Conservation (phyloP, 2,329 filamentous ascomycete genomes). For the Sporothrix protearum region DNA sequence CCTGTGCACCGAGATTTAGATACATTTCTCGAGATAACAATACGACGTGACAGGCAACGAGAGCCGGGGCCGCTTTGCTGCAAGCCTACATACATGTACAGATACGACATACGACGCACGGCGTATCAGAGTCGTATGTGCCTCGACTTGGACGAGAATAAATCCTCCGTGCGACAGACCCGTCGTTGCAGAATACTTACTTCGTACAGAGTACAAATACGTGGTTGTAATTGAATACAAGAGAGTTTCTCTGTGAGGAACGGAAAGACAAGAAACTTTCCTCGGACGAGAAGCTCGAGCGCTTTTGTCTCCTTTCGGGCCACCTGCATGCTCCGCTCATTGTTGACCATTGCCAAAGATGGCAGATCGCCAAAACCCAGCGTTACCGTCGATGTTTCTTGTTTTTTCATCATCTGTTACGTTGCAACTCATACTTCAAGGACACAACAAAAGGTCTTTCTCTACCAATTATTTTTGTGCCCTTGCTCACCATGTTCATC, state of each 20-base stretch:
- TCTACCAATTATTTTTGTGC: conserved; percentile 16
- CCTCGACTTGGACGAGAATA: background rate
- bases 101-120: background rate
- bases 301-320: background rate
- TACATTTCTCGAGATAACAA: background rate
- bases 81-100: background rate
- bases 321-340: background rate
- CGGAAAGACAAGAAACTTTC: background rate
- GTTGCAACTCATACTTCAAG: too few relatives aligned
- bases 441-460: background rate
- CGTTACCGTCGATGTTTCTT: background rate
- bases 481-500: background rate
- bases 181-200: background rate
- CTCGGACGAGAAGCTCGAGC: background rate
- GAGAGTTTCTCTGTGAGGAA: too few relatives aligned
- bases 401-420: background rate
- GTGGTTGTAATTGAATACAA: too few relatives aligned
- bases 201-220: too few relatives aligned
- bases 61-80: background rate
- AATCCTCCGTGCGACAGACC: background rate
- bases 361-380: background rate
- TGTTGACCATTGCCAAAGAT: background rate
- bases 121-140: too few relatives aligned
- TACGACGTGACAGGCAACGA: background rate
- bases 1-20: too few relatives aligned